Base-by-base conservation (phyloP, 2,329 filamentous ascomycete genomes). In the Arthrobotrys pseudoclavata region DNA sequence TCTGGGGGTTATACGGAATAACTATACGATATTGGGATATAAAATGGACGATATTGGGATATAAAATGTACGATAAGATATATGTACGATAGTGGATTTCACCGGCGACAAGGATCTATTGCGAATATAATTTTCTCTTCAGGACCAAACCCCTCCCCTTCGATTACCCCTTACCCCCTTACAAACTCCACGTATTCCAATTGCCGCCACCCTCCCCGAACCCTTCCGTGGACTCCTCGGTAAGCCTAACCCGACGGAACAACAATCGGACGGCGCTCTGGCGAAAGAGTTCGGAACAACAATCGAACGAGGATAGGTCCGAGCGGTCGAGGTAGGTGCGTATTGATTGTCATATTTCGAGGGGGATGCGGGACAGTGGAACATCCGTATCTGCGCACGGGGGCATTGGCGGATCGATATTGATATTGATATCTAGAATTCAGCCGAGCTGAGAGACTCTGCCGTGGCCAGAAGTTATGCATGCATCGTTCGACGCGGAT, bases 131-230 rank as follows among this genome's bases (percentile, higher is more conserved):
- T n/a, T n/a, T n/a, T 40, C 7, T 20, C 18, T 5, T 3, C 4
- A 15, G 6, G 13, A 12, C 40, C 6, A 22, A 57, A 37, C 9
- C n/a, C n/a, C n/a, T n/a, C n/a, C n/a, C n/a, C n/a, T n/a, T n/a
- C n/a, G n/a, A n/a, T n/a, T n/a, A n/a, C n/a, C n/a, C n/a, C n/a
- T n/a, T 22, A 57, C 29, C 52, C 52, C 31, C 29, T 57, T n/a
- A 57, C 52, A n/a, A 57, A 57, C n/a, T 57, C 52, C n/a, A 57
- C 52, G 22, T 57, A 57, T 15, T 57, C 52, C 31, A 57, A 37
- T 4, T 18, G 26, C 26, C 29, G 18, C 12, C 26, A 15, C 47
- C 37, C 37, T 12, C 26, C 24, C 10, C n/a, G 15, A 57, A 57
- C n/a, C 3, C 18, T n/a, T 12, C n/a, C 13, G 40, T 37, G 10